Evolutionary conservation across 495 filamentous ascomycete genomes (phyloP), one percentile per base, ranked within the genome.

Genomic region (Geoglossum glabrum): DNA sequence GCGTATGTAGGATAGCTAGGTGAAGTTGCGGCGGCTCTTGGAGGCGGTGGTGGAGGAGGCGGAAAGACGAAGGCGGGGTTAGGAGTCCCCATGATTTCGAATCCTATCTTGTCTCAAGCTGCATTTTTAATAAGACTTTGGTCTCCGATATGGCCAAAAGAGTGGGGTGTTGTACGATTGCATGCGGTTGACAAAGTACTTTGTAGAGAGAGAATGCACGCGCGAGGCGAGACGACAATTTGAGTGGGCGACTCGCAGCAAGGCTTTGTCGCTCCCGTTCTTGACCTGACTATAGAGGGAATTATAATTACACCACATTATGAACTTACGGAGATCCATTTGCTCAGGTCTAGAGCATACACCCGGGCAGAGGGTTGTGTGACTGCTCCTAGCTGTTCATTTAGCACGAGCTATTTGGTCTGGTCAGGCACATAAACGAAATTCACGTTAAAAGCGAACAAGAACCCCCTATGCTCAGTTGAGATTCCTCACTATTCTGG

Each of bases 1-100:
- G 57, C 10, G 8, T 56, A 45, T n/a, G 40, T 55, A 13, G 38
- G 45, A 27, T 62, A 62, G 23, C 54, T 56, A 65, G 71, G 68
- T 61, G 70, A 58, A 52, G 49, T 28, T 26, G 63, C 64, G 56
- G 63, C 60, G n/a, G 62, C 62, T 21, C 70, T 67, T 28, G 72
- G 70, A 40, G 76, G 77, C 40, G 77, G 68, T 52, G 76, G 75
- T 7, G 74, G 74, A 25, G 74, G 74, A 17, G 74, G 74, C 54
- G 74, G 74, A 63, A 76, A 77, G 52, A 71, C 73, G 62, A 77
- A 77, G 23, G 54, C 36, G 27, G 36, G 56, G 27, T 58, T 45
- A 10, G 21, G 49, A 52, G 13, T 25, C 10, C 33, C 40, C 56
- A 58, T 58, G 1, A 25, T 40, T 0, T 7, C 13, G 3, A 7